Conservation (phyloP, 2,329 filamentous ascomycete genomes). For the Botrytis aclada region DNA sequence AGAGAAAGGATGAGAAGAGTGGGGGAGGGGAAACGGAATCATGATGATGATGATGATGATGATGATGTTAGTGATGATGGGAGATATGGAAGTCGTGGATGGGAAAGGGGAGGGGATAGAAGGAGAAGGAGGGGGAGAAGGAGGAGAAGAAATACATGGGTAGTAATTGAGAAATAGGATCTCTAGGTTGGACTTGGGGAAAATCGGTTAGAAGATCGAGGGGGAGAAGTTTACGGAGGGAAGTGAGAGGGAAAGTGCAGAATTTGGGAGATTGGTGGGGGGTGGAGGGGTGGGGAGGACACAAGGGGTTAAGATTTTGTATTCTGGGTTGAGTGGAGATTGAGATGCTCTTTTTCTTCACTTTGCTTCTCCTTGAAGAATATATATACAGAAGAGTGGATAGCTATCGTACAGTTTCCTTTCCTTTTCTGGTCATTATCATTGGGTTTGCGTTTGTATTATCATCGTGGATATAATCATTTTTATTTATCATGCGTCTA, state of each 20-base stretch:
- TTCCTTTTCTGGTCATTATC: too few relatives aligned
- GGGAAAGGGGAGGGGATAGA: not conserved
- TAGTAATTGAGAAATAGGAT: not conserved
- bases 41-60: not conserved
- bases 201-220: not conserved
- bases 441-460: too few relatives aligned
- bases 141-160: not conserved
- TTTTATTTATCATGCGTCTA: too few relatives aligned
- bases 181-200: not conserved
- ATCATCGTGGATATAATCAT: too few relatives aligned
- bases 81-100: not conserved
- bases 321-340: not conserved
- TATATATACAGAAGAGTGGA: too few relatives aligned
- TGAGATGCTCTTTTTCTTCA: too few relatives aligned
- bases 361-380: too few relatives aligned
- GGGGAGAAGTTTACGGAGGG: constrained; percentile 10
- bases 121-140: not conserved
- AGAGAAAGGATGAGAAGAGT: not conserved
- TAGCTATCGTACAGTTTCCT: too few relatives aligned
- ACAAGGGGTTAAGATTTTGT: not conserved
- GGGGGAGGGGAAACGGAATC: not conserved
- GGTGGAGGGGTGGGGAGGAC: not conserved
- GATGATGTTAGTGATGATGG: not conserved
- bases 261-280: not conserved
- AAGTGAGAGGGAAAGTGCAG: not conserved